These are phyloP conservation scores for Phytophthora hibernalis DNA, from an alignment of 352 stramenopile species.

Conservation along the genomic window DNA sequence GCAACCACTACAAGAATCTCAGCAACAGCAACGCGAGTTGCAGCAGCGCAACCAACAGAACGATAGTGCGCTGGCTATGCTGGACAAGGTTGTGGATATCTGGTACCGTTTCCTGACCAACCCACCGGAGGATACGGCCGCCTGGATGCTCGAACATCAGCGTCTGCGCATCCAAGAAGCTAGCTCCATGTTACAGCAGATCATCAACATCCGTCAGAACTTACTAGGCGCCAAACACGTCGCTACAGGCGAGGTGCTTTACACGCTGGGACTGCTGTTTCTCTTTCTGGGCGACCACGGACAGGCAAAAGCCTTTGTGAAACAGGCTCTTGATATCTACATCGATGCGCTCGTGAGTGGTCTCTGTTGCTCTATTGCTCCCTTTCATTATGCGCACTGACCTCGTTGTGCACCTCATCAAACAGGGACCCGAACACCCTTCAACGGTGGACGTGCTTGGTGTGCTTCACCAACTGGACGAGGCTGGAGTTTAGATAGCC, in stretches of 20 bases:
- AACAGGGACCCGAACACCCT: conserved; percentile 59
- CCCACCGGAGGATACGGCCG: conserved; percentile 63
- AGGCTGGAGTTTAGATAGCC: conserved; percentile 45
- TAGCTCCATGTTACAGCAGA: conserved; percentile 64
- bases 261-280: conserved; percentile 64
- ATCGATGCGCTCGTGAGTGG: conserved; percentile 55
- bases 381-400: conserved; percentile 10
- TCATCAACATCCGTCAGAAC: conserved; percentile 46
- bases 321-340: conserved; percentile 66
- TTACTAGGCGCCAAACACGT: conserved; percentile 58
- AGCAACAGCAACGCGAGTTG: conserved; percentile 39
- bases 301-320: conserved; percentile 59
- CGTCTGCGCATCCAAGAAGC: conserved; percentile 66
- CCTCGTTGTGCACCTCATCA: neutral
- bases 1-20: conserved; percentile 23
- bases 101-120: conserved; percentile 83
- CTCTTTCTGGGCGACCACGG: conserved; percentile 60
- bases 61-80: conserved; percentile 70
- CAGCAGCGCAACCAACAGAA: conserved; percentile 40
- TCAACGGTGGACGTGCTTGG: conserved; percentile 66
- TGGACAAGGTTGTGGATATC: conserved; percentile 84
- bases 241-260: conserved; percentile 64
- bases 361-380: conserved; percentile 18
- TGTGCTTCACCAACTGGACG: conserved; percentile 59
- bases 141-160: conserved; percentile 72